Conservation (phyloP, 441 rosid species). For the Arabidopsis lyrata region DNA sequence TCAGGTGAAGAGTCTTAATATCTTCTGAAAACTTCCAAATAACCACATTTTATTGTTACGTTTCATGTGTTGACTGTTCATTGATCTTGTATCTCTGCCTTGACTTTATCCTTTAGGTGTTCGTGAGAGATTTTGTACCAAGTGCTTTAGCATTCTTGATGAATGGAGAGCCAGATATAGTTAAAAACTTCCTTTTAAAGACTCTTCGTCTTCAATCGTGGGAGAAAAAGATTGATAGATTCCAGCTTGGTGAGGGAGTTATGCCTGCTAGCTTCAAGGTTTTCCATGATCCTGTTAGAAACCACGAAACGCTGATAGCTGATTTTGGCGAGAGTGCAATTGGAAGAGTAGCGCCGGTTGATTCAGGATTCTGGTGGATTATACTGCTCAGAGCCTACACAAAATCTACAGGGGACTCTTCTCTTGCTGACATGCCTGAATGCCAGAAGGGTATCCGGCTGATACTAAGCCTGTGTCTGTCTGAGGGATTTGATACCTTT, state of each 20-base stretch:
- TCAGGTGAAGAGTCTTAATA: slow-evolving; percentile 61
- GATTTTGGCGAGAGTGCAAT: slow-evolving; percentile 97
- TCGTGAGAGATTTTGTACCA: slow-evolving; percentile 95
- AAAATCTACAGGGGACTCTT: slow-evolving; percentile 84
- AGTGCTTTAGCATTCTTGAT: slow-evolving; percentile 89
- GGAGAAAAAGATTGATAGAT: slow-evolving; percentile 94
- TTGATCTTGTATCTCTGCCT: slow-evolving; percentile 18
- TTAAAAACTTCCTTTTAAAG: slow-evolving; percentile 83
- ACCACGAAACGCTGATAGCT: slow-evolving; percentile 78
- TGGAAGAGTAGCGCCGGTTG: slow-evolving; percentile 97
- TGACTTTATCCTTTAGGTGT: slow-evolving; percentile 57
- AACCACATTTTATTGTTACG: background rate
- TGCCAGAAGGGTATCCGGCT: slow-evolving; percentile 97
- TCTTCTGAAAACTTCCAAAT: background rate
- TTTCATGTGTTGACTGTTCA: background rate
- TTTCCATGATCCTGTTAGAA: slow-evolving; percentile 80
- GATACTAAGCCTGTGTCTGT: slow-evolving; percentile 80
- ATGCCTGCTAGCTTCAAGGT: slow-evolving; percentile 99
- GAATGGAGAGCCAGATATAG: slow-evolving; percentile 87
- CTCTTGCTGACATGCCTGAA: slow-evolving; percentile 89
- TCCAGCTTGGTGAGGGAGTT: slow-evolving; percentile 95
- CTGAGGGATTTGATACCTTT: slow-evolving; percentile 93
- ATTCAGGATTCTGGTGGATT: slow-evolving; percentile 99
- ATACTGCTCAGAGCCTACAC: slow-evolving; percentile 89
- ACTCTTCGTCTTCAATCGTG: slow-evolving; percentile 91